Percentiles rank a stretch among this genome's conserved stretches.
phyloP scores from a whole-genome alignment of 2,329 filamentous ascomycete species.

The Colletotrichum sp. region DNA sequence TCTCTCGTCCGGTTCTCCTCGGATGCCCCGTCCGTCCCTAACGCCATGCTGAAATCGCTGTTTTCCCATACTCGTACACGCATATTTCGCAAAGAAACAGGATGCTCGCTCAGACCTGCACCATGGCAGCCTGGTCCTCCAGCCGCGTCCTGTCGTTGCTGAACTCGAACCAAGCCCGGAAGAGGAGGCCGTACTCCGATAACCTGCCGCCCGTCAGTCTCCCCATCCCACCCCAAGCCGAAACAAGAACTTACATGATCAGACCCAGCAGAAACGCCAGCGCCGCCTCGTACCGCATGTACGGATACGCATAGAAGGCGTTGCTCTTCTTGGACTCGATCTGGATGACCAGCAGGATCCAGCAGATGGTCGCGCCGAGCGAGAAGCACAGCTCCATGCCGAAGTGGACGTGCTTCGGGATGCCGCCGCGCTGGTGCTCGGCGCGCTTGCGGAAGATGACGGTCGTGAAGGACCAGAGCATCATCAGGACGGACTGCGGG shows the following conservation, averaged over 20 bases:
- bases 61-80: neutral
- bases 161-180: conserved; percentile 20
- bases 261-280: conserved; percentile 17
- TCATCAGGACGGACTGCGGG: neutral
- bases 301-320: conserved; percentile 19
- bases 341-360: conserved; percentile 20
- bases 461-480: conserved; percentile 14
- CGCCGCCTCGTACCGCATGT: conserved; percentile 22
- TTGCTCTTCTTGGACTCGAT: conserved; percentile 17
- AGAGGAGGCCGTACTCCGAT: conserved; percentile 12
- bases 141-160: conserved; percentile 9
- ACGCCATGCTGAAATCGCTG: neutral
- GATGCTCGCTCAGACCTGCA: conserved; percentile 7
- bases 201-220: conserved; percentile 1
- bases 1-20: neutral
- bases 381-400: conserved; percentile 23
- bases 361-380: conserved; percentile 20
- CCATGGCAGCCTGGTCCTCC: conserved; percentile 1
- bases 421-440: neutral
- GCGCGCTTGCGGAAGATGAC: conserved; percentile 13
- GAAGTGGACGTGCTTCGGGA: conserved; percentile 21
- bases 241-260: conserved; percentile 4
- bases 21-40: neutral
- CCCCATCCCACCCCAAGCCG: neutral
- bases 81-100: too few relatives aligned